phyloP scores from a whole-genome alignment of 148 eudicot genomes.

The Cornus suecica region DNA sequence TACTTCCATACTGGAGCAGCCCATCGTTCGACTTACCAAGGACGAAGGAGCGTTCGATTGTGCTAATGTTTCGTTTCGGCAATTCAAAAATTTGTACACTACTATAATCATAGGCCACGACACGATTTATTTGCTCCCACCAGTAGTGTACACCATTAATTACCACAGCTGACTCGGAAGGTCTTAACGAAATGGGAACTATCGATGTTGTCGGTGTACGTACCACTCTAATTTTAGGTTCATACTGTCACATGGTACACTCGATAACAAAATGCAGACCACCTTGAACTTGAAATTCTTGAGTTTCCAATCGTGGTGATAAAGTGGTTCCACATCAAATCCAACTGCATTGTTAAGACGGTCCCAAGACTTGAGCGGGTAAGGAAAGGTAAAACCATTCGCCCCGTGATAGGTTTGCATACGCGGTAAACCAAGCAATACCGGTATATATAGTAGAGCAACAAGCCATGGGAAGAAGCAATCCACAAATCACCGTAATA shows the following conservation, averaged over 20 bases:
- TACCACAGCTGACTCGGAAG: background rate
- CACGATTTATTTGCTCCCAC: background rate
- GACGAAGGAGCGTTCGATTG: background rate
- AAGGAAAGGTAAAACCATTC: background rate
- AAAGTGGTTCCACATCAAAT: background rate
- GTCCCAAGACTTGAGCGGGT: background rate
- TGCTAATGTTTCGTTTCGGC: background rate
- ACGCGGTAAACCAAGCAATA: background rate
- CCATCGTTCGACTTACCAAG: background rate
- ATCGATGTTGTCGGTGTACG: background rate
- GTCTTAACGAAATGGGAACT: background rate
- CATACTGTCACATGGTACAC: background rate
- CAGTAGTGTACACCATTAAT: background rate
- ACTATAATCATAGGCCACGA: background rate
- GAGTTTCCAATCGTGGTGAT: background rate
- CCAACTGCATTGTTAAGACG: background rate
- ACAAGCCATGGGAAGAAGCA: slow-evolving; percentile 7
- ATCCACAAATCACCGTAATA: background rate
- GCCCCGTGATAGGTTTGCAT: background rate
- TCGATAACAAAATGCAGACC: background rate
- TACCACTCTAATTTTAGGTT: background rate
- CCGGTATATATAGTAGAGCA: background rate
- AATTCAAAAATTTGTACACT: background rate
- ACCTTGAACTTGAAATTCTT: background rate
- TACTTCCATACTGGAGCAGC: slow-evolving; percentile 1